Conservation (phyloP, 2,329 filamentous ascomycete genomes). For the Elsinoe australis region DNA sequence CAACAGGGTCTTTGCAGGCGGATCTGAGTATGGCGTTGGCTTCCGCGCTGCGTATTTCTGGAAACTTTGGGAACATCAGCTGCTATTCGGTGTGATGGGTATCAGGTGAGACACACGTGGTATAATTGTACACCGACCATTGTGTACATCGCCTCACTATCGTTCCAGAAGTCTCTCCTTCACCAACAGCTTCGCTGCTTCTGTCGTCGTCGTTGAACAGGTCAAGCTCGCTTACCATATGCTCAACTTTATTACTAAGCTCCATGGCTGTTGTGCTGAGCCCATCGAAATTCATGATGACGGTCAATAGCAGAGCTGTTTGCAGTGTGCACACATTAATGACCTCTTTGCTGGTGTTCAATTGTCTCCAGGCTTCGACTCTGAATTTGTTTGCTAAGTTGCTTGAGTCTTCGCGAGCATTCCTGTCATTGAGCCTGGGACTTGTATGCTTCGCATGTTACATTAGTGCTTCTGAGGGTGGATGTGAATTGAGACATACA, state of each 20-base stretch:
- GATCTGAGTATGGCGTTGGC: neutral
- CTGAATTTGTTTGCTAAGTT: neutral
- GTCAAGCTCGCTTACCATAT: neutral
- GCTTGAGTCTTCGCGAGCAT: neutral
- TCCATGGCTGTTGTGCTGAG: neutral
- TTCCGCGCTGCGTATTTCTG: neutral
- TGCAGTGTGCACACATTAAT: neutral
- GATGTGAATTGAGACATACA: neutral
- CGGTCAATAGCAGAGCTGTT: neutral
- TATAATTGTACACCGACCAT: neutral
- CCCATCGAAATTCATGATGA: neutral
- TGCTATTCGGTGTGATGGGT: neutral
- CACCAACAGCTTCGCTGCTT: neutral
- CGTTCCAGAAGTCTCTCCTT: neutral
- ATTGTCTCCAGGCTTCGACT: neutral
- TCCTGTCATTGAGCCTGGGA: neutral
- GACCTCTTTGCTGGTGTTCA: neutral
- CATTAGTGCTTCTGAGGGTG: no score
- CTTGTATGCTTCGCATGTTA: neutral
- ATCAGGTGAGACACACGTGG: neutral
- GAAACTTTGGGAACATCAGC: no score
- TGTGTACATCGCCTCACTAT: neutral
- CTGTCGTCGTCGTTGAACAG: neutral
- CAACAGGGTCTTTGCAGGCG: neutral
- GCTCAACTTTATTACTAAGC: neutral